Evolutionary conservation across 345 rosid genomes (phyloP).

Genomic region (Viola odorata): DNA sequence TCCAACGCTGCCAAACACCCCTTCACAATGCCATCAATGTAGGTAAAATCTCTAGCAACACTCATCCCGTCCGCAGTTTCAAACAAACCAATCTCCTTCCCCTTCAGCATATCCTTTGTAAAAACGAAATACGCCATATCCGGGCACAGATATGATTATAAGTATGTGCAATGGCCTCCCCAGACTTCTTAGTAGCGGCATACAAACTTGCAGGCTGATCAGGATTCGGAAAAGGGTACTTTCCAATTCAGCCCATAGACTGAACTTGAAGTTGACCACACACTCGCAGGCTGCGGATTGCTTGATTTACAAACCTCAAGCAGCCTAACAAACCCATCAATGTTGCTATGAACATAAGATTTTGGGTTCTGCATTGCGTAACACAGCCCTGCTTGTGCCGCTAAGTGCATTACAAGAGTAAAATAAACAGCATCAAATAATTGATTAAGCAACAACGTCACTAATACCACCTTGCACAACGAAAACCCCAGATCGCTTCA

Average conservation of each 20-base stretch:
- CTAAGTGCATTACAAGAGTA: constrained; percentile 18
- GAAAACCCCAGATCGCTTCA: constrained; percentile 49
- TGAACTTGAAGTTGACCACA: constrained; percentile 19
- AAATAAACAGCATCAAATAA: constrained; percentile 41
- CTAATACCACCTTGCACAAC: constrained; percentile 57
- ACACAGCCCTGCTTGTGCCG: constrained; percentile 17
- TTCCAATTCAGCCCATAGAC: constrained; percentile 14
- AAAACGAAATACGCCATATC: neutral
- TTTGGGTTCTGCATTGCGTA: constrained; percentile 18
- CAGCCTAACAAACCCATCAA: constrained; percentile 11
- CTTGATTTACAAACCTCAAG: constrained; percentile 15
- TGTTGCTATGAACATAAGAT: constrained; percentile 15
- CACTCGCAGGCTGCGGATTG: constrained; percentile 9
- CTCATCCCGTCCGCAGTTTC: constrained; percentile 13
- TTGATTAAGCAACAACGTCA: constrained; percentile 42
- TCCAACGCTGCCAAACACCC: constrained; percentile 8
- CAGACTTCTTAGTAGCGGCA: neutral
- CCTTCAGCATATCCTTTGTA: constrained; percentile 13
- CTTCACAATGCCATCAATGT: constrained; percentile 15
- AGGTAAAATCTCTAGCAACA: constrained; percentile 19
- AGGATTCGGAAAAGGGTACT: constrained; percentile 17
- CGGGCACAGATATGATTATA: constrained; percentile 4
- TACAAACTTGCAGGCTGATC: constrained; percentile 20
- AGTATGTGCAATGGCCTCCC: no score
- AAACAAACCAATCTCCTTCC: constrained; percentile 10